Percentiles rank a stretch among this genome's conserved stretches.
These are phyloP conservation scores for Botryotinia calthae DNA, from an alignment of 2,329 filamentous ascomycete species.

Conservation along the genomic window DNA sequence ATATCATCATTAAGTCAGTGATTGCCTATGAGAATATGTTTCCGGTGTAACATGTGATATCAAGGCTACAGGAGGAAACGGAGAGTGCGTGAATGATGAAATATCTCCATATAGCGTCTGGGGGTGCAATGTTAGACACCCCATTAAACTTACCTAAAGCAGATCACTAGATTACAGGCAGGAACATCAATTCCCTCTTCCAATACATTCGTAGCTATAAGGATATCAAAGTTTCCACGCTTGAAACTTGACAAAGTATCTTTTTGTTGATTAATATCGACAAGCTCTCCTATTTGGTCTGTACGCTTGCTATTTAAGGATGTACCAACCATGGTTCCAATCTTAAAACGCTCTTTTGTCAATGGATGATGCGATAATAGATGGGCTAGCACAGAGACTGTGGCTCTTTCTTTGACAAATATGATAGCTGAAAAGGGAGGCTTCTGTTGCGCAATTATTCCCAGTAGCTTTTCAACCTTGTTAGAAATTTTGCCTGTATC, in stretches of 20 bases:
- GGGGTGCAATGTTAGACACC: not conserved
- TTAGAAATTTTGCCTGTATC: slow-evolving; percentile 58
- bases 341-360: slow-evolving; percentile 46
- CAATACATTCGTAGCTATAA: slow-evolving; percentile 60
- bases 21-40: not conserved
- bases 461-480: slow-evolving; percentile 58
- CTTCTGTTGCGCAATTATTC: slow-evolving; percentile 47
- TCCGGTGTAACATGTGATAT: not conserved
- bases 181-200: slow-evolving; percentile 65
- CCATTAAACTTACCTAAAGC: slow-evolving; percentile 45
- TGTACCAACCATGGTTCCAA: slow-evolving; percentile 56
- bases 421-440: slow-evolving; percentile 55
- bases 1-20: not conserved
- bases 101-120: not conserved
- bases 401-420: slow-evolving; percentile 63
- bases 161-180: slow-evolving; percentile 62
- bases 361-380: slow-evolving; percentile 48
- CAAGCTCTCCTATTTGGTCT: slow-evolving; percentile 44
- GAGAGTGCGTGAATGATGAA: not conserved
- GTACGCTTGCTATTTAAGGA: slow-evolving; percentile 43
- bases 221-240: slow-evolving; percentile 51
- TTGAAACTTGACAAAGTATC: slow-evolving; percentile 51
- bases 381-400: slow-evolving; percentile 57
- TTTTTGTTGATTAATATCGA: slow-evolving; percentile 40
- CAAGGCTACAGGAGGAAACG: not conserved